Base-by-base conservation (phyloP, 2,329 filamentous ascomycete genomes). In the Alternaria conjuncta region DNA sequence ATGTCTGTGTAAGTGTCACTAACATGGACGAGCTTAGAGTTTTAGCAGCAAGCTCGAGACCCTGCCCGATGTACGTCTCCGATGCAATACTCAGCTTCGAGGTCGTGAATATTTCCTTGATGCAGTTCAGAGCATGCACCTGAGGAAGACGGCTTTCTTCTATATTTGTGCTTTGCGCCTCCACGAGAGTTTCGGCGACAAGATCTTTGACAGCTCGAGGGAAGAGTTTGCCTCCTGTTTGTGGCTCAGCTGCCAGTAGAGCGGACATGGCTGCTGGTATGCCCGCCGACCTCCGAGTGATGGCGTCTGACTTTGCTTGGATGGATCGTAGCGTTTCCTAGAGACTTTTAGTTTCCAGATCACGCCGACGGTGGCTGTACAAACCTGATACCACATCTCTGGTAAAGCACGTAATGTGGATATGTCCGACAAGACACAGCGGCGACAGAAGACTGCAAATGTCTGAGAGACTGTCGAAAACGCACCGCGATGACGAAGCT, bases 401-500 rank as follows among this genome's bases (percentile, higher is more conserved):
- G 94, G 86, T 20, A 92, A 79, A 5, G 66, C 67, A 13, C 75
- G 77, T n/a, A 86, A 76, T 9, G 72, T 68, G 9, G 79, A 75
- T 20, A 86, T 80, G 10, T 80, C 77, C 28, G 87, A 85, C 55
- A 87, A 85, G 9, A 87, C 81, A 69, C 84, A 88, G 80, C 79
- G 89, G 72, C 82, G 90, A 85, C 95, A 98, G 73, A 94, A 96
- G 25, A 88, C 86, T 1, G 89, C 87, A 79, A 97, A 98, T 0
- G 94, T 97, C 57, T 93, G 89, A 0, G 95, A 92, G 2, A 98
- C 96, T 0, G 95, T 95, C 0, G 93, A 96, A 75, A 98, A 97
- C 7, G 96, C 96, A 60, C 96, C 96, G 61, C 96, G 88, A 78
- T 99, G 96, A 44, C 96, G 88, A 28, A 99, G 84, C 56, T 88